Evolutionary conservation across 192 early-diverging fungal species (phyloP).

Genomic region (Entomortierella beljakovae): DNA sequence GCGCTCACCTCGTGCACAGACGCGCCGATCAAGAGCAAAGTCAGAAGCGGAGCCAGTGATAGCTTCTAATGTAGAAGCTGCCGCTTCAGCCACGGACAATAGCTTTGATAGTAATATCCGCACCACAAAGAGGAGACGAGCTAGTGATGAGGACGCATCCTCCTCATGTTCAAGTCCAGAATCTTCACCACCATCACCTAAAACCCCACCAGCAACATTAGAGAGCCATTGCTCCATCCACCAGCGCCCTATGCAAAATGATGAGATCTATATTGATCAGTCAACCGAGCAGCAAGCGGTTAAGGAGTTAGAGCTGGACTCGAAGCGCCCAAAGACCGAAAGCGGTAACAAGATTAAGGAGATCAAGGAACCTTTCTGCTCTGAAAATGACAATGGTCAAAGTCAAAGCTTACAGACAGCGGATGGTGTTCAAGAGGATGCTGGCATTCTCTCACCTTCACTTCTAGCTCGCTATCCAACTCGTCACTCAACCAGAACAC

Average conservation of each 20-base stretch:
- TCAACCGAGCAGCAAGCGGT: not conserved
- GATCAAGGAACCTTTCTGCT: not conserved
- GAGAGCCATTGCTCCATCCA: not conserved
- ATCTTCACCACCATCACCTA: conserved; percentile 34
- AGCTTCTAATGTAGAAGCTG: not conserved
- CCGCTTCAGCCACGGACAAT: not conserved
- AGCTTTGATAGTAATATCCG: not conserved
- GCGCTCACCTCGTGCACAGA: conserved; percentile 2
- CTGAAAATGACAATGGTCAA: not conserved
- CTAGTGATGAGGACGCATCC: conserved; percentile 28
- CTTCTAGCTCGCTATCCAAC: conserved; percentile 26
- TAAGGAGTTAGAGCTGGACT: not conserved
- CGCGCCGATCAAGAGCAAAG: conserved; percentile 6
- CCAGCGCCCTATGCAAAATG: not conserved
- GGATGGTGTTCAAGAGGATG: conserved; percentile 16
- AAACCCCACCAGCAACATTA: conserved; percentile 23
- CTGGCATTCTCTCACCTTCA: conserved; percentile 27
- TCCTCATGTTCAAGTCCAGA: conserved; percentile 33
- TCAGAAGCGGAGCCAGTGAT: conserved; percentile 1
- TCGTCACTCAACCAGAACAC: conserved; percentile 20
- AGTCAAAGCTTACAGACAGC: not conserved
- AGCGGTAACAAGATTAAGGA: not conserved
- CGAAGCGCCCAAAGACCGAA: not conserved
- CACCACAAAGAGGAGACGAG: conserved; percentile 11
- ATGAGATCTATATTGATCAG: not conserved